These are phyloP conservation scores for Rhizopogon sp. DNA, from an alignment of 768 basidiomycete species.

Conservation along the genomic window DNA sequence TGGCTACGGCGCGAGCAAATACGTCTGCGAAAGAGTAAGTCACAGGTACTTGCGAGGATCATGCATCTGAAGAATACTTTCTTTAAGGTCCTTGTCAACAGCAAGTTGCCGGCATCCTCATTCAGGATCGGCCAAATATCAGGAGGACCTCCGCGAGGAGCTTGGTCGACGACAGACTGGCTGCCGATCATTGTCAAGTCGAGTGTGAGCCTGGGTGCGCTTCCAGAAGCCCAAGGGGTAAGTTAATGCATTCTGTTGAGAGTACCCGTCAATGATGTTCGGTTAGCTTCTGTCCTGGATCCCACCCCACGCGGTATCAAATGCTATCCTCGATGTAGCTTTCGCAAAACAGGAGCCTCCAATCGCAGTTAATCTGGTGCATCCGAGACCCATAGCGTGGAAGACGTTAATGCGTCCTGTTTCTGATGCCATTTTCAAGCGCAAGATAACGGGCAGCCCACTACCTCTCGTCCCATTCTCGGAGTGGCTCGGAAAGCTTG, in stretches of 20 bases:
- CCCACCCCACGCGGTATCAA: conserved; percentile 10
- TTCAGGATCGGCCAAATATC: conserved; percentile 28
- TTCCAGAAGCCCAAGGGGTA: conserved; percentile 22
- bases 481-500: conserved; percentile 25
- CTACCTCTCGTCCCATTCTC: conserved; percentile 22
- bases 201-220: conserved; percentile 15
- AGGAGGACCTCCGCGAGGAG: conserved; percentile 22
- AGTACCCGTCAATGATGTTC: not conserved
- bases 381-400: conserved; percentile 18
- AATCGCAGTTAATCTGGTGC: conserved; percentile 17
- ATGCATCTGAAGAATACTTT: not conserved
- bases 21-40: not conserved
- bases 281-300: conserved; percentile 17
- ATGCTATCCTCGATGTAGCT: conserved; percentile 16
- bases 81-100: conserved; percentile 20
- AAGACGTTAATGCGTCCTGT: conserved; percentile 14
- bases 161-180: conserved; percentile 30
- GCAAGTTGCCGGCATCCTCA: conserved; percentile 21
- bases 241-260: not conserved
- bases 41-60: not conserved
- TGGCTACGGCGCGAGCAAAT: conserved; percentile 34
- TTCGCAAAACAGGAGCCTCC: conserved; percentile 3
- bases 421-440: not conserved
- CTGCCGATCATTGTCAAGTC: conserved; percentile 29
- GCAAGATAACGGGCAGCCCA: conserved; percentile 1